phyloP scores from a whole-genome alignment of 176 grass and related monocot genomes.

The Paspalum notatum region DNA sequence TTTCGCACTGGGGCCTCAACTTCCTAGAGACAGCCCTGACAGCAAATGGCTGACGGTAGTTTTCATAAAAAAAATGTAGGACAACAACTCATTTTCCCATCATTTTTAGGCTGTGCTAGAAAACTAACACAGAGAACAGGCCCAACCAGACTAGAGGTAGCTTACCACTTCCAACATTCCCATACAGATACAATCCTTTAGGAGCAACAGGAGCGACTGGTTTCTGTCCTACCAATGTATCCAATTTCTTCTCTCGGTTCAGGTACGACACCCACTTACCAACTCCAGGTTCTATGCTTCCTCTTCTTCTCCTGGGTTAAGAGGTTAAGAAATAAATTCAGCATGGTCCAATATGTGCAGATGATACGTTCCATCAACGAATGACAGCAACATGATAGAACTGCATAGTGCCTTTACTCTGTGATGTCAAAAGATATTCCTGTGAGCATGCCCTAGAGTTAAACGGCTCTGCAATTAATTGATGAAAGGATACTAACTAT shows the following conservation, averaged over 20 bases:
- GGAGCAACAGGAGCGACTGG: constrained; percentile 74
- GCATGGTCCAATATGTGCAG: not conserved
- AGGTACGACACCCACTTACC: constrained; percentile 95
- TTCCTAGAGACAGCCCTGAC: not conserved
- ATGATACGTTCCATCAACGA: not conserved
- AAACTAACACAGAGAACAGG: constrained; percentile 1
- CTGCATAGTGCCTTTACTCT: not conserved
- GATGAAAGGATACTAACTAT: not conserved
- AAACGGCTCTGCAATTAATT: not conserved
- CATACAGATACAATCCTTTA: constrained; percentile 87
- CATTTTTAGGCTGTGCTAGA: not conserved
- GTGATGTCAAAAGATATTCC: not conserved
- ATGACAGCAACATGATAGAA: not conserved
- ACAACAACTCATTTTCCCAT: not conserved
- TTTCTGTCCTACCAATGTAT: constrained; percentile 66
- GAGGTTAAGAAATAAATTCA: not conserved
- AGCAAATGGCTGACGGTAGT: not conserved
- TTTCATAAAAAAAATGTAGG: constrained; percentile 1
- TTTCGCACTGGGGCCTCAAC: too few relatives aligned
- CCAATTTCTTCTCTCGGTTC: constrained; percentile 87
- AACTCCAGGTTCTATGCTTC: constrained; percentile 78
- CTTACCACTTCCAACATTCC: constrained; percentile 96
- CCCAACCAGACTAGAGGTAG: constrained; percentile 5
- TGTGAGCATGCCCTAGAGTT: not conserved
- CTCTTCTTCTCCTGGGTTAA: constrained; percentile 64